Percentiles rank a stretch among this genome's conserved stretches.
Conservation (phyloP, 2,329 filamentous ascomycete species). For the Sporothrix humicola region DNA sequence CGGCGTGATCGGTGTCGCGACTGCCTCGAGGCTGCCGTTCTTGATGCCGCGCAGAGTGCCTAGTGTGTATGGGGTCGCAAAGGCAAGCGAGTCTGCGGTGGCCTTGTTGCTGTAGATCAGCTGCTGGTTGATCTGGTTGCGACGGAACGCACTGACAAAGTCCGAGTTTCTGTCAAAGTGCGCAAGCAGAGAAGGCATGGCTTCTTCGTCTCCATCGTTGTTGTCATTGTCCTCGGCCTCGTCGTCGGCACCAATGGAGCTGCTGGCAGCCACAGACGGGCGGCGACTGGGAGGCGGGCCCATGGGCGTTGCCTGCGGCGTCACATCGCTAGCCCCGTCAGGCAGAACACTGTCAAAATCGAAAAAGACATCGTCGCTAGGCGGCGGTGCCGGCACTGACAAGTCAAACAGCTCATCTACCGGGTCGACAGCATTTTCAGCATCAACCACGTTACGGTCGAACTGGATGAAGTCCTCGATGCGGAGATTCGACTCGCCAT, state of each 20-base stretch:
- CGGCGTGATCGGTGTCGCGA: constrained; percentile 71
- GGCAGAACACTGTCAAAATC: constrained; percentile 50
- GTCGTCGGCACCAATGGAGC: constrained; percentile 44
- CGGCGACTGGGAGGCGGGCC: constrained; percentile 14
- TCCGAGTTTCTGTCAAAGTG: constrained; percentile 70
- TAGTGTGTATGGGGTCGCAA: constrained; percentile 64
- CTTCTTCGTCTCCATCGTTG: constrained; percentile 44
- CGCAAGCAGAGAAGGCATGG: constrained; percentile 60
- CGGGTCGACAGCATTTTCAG: constrained; percentile 23
- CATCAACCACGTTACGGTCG: constrained; percentile 53
- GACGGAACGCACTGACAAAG: constrained; percentile 79
- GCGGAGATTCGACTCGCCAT: constrained; percentile 67
- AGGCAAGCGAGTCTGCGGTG: constrained; percentile 66
- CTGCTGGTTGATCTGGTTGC: constrained; percentile 67
- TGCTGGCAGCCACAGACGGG: constrained; percentile 19
- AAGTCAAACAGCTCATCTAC: constrained; percentile 29
- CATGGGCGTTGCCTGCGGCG: constrained; percentile 50
- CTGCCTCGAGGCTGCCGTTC: constrained; percentile 68
- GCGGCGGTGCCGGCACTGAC: constrained; percentile 12
- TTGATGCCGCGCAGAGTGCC: constrained; percentile 68
- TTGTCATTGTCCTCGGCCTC: constrained; percentile 41
- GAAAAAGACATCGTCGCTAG: constrained; percentile 28
- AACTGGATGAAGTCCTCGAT: constrained; percentile 77
- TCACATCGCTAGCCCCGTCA: constrained; percentile 52
- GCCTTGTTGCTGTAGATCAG: constrained; percentile 65